These are phyloP conservation scores for Clohesyomyces aquaticus DNA, from an alignment of 495 filamentous ascomycete species.

Conservation along the genomic window DNA sequence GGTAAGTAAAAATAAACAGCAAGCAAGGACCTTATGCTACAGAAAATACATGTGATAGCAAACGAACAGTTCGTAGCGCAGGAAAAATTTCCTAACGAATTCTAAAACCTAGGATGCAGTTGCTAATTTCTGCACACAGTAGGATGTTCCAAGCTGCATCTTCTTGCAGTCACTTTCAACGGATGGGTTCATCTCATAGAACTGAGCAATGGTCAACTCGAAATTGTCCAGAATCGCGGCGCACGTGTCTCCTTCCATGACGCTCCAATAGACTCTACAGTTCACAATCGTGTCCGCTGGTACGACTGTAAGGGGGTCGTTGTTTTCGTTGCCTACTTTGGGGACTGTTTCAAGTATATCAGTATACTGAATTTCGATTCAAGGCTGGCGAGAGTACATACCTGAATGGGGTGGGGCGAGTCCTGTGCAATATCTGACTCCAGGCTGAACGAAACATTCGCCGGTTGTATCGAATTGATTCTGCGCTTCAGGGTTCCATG, in stretches of 20 bases:
- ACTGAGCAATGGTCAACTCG: slow-evolving; percentile 19
- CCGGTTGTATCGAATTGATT: not conserved
- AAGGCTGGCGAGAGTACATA: slow-evolving; percentile 4
- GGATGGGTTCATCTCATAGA: slow-evolving; percentile 14
- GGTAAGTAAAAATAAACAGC: too few species aligned
- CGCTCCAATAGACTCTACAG: slow-evolving; percentile 15
- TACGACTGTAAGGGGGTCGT: not conserved
- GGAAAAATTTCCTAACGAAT: too few species aligned
- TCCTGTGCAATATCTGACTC: slow-evolving; percentile 3
- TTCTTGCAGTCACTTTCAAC: not conserved
- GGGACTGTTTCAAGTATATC: not conserved
- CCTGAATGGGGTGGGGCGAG: not conserved
- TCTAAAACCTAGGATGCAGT: too few species aligned
- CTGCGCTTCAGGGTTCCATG: slow-evolving; percentile 13
- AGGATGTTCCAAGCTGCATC: not conserved
- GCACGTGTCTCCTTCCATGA: slow-evolving; percentile 17
- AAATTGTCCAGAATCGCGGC: slow-evolving; percentile 11
- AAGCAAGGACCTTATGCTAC: too few species aligned
- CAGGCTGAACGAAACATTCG: not conserved
- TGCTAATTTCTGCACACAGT: slow-evolving; percentile 2
- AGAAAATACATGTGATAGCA: too few species aligned
- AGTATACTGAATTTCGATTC: not conserved
- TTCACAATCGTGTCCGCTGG: slow-evolving; percentile 6
- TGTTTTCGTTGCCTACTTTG: not conserved
- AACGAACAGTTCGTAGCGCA: too few species aligned